phyloP scores from a whole-genome alignment of 306 rosid genomes.

The Rosa rugosa region DNA sequence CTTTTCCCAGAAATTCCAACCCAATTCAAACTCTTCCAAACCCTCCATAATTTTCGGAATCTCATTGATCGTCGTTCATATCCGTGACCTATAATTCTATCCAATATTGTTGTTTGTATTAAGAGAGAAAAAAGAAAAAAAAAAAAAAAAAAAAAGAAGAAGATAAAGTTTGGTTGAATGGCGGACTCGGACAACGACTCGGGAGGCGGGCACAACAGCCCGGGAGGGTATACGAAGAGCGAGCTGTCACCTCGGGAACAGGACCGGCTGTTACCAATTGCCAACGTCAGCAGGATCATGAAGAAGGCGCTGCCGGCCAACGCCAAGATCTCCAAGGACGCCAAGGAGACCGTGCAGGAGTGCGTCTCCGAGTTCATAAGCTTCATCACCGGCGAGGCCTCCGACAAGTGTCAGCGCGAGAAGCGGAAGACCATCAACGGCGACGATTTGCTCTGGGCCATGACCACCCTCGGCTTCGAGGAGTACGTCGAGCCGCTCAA shows the following conservation, averaged over 20 bases:
- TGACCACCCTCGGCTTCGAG: slow-evolving; percentile 83
- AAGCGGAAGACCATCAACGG: slow-evolving; percentile 92
- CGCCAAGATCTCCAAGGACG: slow-evolving; percentile 93
- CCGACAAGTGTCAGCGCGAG: slow-evolving; percentile 92
- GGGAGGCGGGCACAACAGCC: slow-evolving; percentile 40
- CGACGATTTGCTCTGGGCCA: slow-evolving; percentile 89
- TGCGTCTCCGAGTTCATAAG: slow-evolving; percentile 94
- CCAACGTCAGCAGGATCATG: slow-evolving; percentile 93
- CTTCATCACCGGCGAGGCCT: slow-evolving; percentile 88
- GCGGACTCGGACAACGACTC: slow-evolving; percentile 93
- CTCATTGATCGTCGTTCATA: neutral
- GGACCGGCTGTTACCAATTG: slow-evolving; percentile 80
- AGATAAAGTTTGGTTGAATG: slow-evolving; percentile 15
- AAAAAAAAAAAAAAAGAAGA: too few relatives aligned
- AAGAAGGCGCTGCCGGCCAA: slow-evolving; percentile 83
- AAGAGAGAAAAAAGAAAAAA: too few relatives aligned
- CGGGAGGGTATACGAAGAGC: slow-evolving; percentile 27
- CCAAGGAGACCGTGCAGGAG: slow-evolving; percentile 88
- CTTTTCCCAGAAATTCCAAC: slow-evolving; percentile 4
- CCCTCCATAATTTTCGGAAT: neutral
- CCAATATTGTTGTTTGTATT: too few relatives aligned
- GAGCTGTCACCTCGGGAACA: slow-evolving; percentile 75
- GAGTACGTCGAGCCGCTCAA: slow-evolving; percentile 87
- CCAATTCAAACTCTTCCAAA: too few relatives aligned
- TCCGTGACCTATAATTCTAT: too few relatives aligned